Base-by-base conservation (phyloP, 2,329 filamentous ascomycete species). In the Harringtonia lauricola region DNA sequence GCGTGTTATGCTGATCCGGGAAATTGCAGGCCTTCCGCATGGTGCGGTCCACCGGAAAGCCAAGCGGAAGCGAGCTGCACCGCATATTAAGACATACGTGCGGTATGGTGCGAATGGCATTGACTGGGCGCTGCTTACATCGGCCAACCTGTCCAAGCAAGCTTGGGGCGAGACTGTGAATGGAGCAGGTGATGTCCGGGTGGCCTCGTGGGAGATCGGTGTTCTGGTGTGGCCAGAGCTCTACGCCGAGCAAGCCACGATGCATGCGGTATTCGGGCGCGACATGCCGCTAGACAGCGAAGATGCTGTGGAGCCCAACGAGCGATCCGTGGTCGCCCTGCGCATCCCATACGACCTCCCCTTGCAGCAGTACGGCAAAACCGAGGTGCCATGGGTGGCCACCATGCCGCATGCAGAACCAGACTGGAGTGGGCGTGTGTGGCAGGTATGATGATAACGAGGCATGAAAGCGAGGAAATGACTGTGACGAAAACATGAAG, bases 11-110 rank as follows among this genome's bases (percentile, higher is more conserved):
- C 36, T 39, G 12, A 39, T n/a, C 9, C 13, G 26, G 12, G 12
- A 13, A n/a, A 19, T 18, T 12, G 63, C 63, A 53, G 24, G 47
- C n/a, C n/a, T 64, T 14, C 41, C 47, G 6, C 47, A 55, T 15
- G 47, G 51, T 14, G 43, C 46, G 1, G 22, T 35, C 2, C 41
- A 58, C 2, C 56, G 55, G 7, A 68, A 82, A 47, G 74, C 76
- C 9, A 79, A 81, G 2, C 69, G 84, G 43, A 68, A 75, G 39
- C 70, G 77, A 26, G 87, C 86, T 17, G 86, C 86, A 1, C 88
- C 88, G 0, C 88, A 95, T 53, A 84, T 94, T 57, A 95, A 95
- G 59, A 94, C 87, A 0, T 95, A 92, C 55, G 79, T 89, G 36
- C 76, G 84, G 5, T 49, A 44, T 51, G 62, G 65, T 42, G 51